phyloP scores from a whole-genome alignment of 805 yeast genomes.

The Clavispora santaluciae region DNA sequence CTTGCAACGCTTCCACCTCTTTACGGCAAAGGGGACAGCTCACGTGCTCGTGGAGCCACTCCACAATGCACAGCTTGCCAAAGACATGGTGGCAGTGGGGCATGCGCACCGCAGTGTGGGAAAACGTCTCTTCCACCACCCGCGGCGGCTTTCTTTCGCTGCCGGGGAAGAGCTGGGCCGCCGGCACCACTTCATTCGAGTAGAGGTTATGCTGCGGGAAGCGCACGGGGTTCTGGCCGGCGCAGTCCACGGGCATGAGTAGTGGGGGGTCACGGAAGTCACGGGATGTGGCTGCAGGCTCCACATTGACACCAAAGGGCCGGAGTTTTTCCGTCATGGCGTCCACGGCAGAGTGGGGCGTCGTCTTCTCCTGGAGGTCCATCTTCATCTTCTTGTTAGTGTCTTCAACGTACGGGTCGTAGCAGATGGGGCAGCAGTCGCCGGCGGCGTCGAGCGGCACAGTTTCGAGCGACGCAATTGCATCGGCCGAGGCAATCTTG shows the following conservation, averaged over 20 bases:
- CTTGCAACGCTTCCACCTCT: constrained; percentile 12
- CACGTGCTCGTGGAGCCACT: constrained; percentile 14
- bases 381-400: constrained; percentile 10
- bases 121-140: constrained; percentile 1
- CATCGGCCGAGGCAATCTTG: constrained; percentile 35
- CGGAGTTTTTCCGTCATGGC: not conserved
- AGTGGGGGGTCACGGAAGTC: constrained; percentile 12
- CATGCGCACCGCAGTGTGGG: constrained; percentile 13
- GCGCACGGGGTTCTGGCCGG: constrained; percentile 7
- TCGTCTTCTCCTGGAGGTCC: constrained; percentile 2
- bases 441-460: constrained; percentile 18
- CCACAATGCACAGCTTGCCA: constrained; percentile 15
- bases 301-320: constrained; percentile 3
- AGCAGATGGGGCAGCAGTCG: constrained; percentile 38
- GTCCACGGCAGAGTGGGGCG: constrained; percentile 1
- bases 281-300: not conserved
- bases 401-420: constrained; percentile 26
- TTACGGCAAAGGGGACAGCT: constrained; percentile 17
- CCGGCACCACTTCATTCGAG: constrained; percentile 5
- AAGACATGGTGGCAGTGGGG: constrained; percentile 15
- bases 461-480: constrained; percentile 29
- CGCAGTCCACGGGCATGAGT: constrained; percentile 11
- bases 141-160: constrained; percentile 2
- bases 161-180: constrained; percentile 11
- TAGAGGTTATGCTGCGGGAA: constrained; percentile 9